phyloP scores from a whole-genome alignment of 2,329 filamentous ascomycete species.

The Fusarium phyllophilum region DNA sequence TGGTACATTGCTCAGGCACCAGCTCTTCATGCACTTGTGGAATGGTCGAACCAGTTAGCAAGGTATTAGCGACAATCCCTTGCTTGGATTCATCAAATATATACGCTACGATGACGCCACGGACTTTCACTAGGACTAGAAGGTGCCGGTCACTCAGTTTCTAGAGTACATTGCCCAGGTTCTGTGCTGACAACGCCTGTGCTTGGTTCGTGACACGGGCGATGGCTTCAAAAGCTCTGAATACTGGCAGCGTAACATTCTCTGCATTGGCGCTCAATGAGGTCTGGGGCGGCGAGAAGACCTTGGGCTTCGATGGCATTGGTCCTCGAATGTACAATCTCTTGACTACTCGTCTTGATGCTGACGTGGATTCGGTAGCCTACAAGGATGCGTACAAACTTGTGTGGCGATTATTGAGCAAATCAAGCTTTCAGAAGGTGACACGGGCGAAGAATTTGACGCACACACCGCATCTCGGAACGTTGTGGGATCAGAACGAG shows the following conservation, averaged over 20 bases:
- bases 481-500: background rate
- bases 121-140: background rate
- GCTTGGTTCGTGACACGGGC: background rate
- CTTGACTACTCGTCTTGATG: background rate
- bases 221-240: background rate
- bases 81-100: background rate
- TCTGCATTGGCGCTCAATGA: background rate
- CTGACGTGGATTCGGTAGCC: accelerated
- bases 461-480: background rate
- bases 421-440: background rate
- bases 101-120: background rate
- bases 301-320: background rate
- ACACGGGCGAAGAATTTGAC: background rate
- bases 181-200: background rate
- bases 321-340: background rate
- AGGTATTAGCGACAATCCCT: background rate
- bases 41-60: background rate
- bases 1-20: background rate
- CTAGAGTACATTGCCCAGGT: background rate
- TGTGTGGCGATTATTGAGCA: background rate
- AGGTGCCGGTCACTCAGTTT: background rate
- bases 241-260: background rate
- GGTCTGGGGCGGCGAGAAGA: background rate
- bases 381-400: background rate
- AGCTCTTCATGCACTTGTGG: background rate